Evolutionary conservation across 2,329 filamentous ascomycete genomes (phyloP).

Genomic region (Aspergillus clavatus): DNA sequence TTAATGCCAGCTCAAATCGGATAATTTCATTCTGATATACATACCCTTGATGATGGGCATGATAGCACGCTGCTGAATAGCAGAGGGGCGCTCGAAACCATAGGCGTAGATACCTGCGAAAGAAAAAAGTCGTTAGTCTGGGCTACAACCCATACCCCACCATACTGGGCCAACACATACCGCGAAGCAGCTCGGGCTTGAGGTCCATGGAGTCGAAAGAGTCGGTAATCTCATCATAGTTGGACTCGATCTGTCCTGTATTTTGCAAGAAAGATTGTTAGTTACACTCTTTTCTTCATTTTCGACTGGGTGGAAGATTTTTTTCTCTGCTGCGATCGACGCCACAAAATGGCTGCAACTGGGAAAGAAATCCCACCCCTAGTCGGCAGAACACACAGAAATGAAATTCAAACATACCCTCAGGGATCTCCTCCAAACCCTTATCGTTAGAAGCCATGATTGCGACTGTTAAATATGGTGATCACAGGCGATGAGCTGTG

Average conservation of each 20-base stretch:
- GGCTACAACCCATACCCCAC: constrained; percentile 24
- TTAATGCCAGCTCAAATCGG: constrained; percentile 10
- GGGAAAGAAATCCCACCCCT: constrained; percentile 1
- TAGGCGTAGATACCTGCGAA: constrained; percentile 86
- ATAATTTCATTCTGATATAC: constrained; percentile 28
- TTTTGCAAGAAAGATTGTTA: constrained; percentile 11
- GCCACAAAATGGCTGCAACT: not conserved
- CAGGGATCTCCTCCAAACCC: constrained; percentile 96
- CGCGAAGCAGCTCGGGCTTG: constrained; percentile 94
- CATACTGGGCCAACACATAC: constrained; percentile 44
- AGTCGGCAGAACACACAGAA: constrained; percentile 4
- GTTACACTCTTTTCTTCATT: constrained; percentile 6
- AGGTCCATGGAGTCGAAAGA: constrained; percentile 98
- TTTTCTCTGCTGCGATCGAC: constrained; percentile 8
- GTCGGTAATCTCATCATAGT: constrained; percentile 99
- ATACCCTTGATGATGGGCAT: constrained; percentile 99
- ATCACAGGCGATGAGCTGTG: constrained; percentile 74
- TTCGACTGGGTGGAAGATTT: constrained; percentile 1
- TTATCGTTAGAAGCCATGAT: constrained; percentile 94
- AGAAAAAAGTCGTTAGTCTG: constrained; percentile 19
- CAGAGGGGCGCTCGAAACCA: constrained; percentile 99
- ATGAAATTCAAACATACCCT: constrained; percentile 61
- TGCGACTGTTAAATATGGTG: constrained; percentile 57
- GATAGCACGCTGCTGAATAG: constrained; percentile 99
- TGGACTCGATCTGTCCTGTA: constrained; percentile 97